A percentile compares a stretch with the other conserved stretches of the same genome.
Conservation (phyloP, 2,329 filamentous ascomycete species). For the Graphilbum ipis-grandicollis region DNA sequence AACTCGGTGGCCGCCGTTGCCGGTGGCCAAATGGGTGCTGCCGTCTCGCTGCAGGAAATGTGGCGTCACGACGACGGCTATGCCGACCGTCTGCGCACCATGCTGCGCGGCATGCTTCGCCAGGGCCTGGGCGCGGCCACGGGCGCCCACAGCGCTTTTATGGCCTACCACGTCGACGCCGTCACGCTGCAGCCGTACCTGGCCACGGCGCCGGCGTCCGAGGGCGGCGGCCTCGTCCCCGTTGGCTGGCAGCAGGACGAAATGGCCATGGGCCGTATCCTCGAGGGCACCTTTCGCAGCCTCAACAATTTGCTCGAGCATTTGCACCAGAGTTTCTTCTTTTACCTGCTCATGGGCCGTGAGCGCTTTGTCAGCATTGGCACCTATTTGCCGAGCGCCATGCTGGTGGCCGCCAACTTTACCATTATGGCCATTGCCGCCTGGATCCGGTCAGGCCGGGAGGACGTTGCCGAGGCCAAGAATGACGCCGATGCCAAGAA, state of each 20-base stretch:
- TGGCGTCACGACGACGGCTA: slow-evolving; percentile 71
- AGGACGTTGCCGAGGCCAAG: neutral
- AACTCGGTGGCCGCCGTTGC: slow-evolving; percentile 86
- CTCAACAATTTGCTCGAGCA: slow-evolving; percentile 95
- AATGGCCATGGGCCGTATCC: slow-evolving; percentile 78
- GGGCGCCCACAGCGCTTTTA: slow-evolving; percentile 87
- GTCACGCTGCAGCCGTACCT: slow-evolving; percentile 72
- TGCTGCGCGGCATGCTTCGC: slow-evolving; percentile 81
- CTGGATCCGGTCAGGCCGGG: slow-evolving; percentile 70
- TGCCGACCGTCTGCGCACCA: slow-evolving; percentile 64
- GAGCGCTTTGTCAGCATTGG: slow-evolving; percentile 95
- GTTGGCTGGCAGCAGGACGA: slow-evolving; percentile 94
- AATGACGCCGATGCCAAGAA: slow-evolving; percentile 1
- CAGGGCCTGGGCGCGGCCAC: slow-evolving; percentile 81
- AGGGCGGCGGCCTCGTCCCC: slow-evolving; percentile 25
- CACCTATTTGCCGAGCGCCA: slow-evolving; percentile 92
- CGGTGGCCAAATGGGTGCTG: slow-evolving; percentile 80
- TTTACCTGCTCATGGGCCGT: slow-evolving; percentile 83
- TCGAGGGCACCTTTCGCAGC: slow-evolving; percentile 83
- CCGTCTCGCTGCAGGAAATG: slow-evolving; percentile 71
- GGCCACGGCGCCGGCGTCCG: slow-evolving; percentile 4
- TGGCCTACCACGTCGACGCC: slow-evolving; percentile 93
- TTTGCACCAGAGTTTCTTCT: slow-evolving; percentile 97
- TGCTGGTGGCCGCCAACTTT: slow-evolving; percentile 88
- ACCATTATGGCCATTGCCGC: slow-evolving; percentile 86